These are phyloP conservation scores for Gynostemma pentaphyllum DNA, from an alignment of 306 rosid species.

Conservation along the genomic window DNA sequence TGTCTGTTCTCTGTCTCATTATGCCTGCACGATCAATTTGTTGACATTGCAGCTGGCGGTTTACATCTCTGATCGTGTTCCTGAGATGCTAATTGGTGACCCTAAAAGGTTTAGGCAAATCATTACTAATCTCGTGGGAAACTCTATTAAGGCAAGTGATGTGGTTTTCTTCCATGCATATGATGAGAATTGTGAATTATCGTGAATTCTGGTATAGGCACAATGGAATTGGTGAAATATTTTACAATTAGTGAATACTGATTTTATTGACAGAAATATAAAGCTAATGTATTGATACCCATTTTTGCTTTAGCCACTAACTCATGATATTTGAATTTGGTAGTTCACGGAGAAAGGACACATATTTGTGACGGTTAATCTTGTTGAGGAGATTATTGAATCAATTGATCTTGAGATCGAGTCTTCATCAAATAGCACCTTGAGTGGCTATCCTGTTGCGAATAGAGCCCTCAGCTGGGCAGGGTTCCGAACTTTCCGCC, in stretches of 20 bases:
- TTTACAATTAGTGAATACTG: not conserved
- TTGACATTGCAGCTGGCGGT: conserved; percentile 56
- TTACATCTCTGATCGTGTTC: conserved; percentile 72
- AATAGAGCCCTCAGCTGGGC: conserved; percentile 63
- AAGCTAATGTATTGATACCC: not conserved
- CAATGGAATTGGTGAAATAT: not conserved
- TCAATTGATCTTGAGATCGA: conserved; percentile 63
- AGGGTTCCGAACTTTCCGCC: conserved; percentile 42
- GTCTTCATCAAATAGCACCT: conserved; percentile 46
- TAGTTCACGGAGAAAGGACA: conserved; percentile 98
- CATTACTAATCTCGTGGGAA: conserved; percentile 78
- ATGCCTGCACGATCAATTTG: conserved; percentile 20
- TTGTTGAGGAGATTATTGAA: conserved; percentile 63
- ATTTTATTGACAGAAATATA: not conserved
- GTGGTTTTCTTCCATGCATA: not conserved
- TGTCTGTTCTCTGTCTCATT: conserved; percentile 2
- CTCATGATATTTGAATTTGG: conserved; percentile 9
- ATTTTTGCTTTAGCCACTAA: not conserved
- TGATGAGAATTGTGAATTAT: not conserved
- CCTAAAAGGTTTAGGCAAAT: conserved; percentile 87
- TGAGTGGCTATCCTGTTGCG: conserved; percentile 76
- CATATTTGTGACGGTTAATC: conserved; percentile 80
- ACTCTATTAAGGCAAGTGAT: conserved; percentile 64
- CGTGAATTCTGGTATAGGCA: not conserved
- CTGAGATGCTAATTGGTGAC: conserved; percentile 70